A percentile compares a stretch with the other conserved stretches of the same genome.
phyloP scores from a whole-genome alignment of 148 eudicot genomes.

The Nyssa sinensis region DNA sequence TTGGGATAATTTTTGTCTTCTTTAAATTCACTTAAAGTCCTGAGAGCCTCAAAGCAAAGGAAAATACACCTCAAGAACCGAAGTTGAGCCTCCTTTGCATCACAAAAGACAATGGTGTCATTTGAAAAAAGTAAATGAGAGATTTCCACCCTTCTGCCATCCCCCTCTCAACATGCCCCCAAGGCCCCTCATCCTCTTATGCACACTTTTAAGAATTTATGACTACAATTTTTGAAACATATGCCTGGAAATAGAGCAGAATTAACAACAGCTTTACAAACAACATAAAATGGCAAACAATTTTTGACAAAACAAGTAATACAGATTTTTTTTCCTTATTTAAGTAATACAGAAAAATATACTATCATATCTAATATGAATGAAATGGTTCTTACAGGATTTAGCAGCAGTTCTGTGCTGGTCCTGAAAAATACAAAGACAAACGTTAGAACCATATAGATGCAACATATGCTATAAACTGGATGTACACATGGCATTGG shows the following conservation, averaged over 20 bases:
- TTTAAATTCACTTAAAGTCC: too few relatives aligned
- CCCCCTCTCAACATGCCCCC: too few relatives aligned
- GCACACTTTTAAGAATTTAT: too few relatives aligned
- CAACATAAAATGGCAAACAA: background rate
- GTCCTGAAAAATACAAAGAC: conserved; percentile 62
- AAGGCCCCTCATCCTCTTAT: too few relatives aligned
- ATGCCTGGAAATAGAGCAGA: background rate
- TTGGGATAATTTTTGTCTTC: too few relatives aligned
- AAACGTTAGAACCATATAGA: conserved; percentile 13
- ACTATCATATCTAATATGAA: background rate
- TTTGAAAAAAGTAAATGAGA: too few relatives aligned
- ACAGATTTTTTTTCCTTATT: too few relatives aligned
- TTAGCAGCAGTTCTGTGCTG: conserved; percentile 90
- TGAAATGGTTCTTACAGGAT: conserved; percentile 65
- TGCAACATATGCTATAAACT: background rate
- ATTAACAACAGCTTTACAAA: background rate
- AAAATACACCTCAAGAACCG: too few relatives aligned
- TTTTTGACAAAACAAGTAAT: background rate
- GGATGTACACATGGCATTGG: background rate
- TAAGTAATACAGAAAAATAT: background rate
- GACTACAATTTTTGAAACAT: background rate
- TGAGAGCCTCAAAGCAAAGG: too few relatives aligned
- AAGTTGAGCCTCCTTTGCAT: too few relatives aligned
- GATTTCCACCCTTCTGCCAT: too few relatives aligned
- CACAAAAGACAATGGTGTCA: too few relatives aligned